Percentiles rank a stretch among this genome's conserved stretches.
phyloP scores from a whole-genome alignment of 768 basidiomycete genomes.

The Mycena amicta region DNA sequence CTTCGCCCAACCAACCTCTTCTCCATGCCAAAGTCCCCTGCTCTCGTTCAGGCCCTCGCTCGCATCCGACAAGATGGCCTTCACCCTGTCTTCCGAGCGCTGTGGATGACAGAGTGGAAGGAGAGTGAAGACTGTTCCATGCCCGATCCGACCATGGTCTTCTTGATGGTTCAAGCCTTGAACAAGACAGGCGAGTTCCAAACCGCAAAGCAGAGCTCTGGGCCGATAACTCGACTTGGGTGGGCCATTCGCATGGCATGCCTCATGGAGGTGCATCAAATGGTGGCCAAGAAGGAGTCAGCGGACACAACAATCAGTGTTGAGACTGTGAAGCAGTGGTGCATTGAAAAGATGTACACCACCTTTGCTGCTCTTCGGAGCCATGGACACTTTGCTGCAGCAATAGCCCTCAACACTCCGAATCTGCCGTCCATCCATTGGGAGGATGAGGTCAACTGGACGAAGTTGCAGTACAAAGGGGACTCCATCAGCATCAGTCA shows the following conservation, averaged over 20 bases:
- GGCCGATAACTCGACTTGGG: slow-evolving; percentile 3
- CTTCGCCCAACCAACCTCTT: no score
- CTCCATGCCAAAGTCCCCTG: no score
- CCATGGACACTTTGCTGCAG: slow-evolving; percentile 22
- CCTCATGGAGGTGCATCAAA: not conserved
- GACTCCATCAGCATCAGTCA: slow-evolving; percentile 5
- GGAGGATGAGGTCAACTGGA: slow-evolving; percentile 17
- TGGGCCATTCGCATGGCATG: slow-evolving; percentile 12
- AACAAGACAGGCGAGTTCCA: slow-evolving; percentile 4
- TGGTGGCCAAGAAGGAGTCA: not conserved
- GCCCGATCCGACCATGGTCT: slow-evolving; percentile 23
- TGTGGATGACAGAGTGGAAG: slow-evolving; percentile 17
- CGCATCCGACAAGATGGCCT: no score
- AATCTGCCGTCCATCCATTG: slow-evolving; percentile 22
- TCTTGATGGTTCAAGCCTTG: slow-evolving; percentile 4
- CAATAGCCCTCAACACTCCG: slow-evolving; percentile 11
- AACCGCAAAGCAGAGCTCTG: slow-evolving; percentile 2
- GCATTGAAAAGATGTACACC: slow-evolving; percentile 11
- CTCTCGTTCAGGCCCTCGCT: no score
- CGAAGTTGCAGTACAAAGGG: slow-evolving; percentile 20
- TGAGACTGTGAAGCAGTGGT: no score
- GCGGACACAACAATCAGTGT: not conserved
- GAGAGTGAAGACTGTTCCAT: not conserved
- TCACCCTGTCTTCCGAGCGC: slow-evolving; percentile 3
- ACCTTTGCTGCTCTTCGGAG: slow-evolving; percentile 21